phyloP scores from a whole-genome alignment of 768 basidiomycete species.

The Termitomyces sp. region DNA sequence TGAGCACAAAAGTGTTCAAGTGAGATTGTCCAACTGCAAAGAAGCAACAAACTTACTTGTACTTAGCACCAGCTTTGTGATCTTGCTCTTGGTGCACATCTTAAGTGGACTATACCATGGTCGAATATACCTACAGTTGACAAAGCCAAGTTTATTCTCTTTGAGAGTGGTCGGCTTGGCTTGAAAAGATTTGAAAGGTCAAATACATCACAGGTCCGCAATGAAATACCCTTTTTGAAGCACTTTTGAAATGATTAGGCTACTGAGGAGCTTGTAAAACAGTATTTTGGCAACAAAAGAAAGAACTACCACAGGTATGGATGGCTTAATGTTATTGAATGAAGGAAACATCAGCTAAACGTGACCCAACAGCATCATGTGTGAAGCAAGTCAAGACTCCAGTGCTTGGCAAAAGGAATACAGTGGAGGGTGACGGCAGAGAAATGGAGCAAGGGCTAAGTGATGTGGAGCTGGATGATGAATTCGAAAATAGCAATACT shows the following conservation, averaged over 20 bases:
- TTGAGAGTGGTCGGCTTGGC: constrained; percentile 6
- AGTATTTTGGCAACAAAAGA: constrained; percentile 16
- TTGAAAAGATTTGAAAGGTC: neutral
- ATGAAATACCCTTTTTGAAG: constrained; percentile 7
- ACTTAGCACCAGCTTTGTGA: neutral
- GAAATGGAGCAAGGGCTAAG: too few relatives aligned
- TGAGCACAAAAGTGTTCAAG: too few relatives aligned
- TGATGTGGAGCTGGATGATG: too few relatives aligned
- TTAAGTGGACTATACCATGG: constrained; percentile 1
- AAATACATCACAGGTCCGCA: constrained; percentile 3
- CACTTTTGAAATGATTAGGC: constrained; percentile 19
- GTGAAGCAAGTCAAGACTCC: neutral
- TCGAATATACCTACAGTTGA: constrained; percentile 6
- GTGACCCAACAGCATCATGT: neutral
- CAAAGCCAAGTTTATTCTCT: constrained; percentile 10
- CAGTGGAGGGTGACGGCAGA: too few relatives aligned
- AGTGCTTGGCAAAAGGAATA: neutral
- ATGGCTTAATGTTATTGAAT: constrained; percentile 11
- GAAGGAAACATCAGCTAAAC: constrained; percentile 14
- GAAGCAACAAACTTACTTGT: neutral
- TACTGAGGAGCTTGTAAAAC: constrained; percentile 16
- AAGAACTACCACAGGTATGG: constrained; percentile 9
- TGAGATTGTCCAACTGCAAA: too few relatives aligned
- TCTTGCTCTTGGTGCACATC: neutral
- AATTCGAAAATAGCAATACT: too few relatives aligned